These are phyloP conservation scores for Dactylellina sp. DNA, from an alignment of 2,329 filamentous ascomycete species.

Conservation along the genomic window DNA sequence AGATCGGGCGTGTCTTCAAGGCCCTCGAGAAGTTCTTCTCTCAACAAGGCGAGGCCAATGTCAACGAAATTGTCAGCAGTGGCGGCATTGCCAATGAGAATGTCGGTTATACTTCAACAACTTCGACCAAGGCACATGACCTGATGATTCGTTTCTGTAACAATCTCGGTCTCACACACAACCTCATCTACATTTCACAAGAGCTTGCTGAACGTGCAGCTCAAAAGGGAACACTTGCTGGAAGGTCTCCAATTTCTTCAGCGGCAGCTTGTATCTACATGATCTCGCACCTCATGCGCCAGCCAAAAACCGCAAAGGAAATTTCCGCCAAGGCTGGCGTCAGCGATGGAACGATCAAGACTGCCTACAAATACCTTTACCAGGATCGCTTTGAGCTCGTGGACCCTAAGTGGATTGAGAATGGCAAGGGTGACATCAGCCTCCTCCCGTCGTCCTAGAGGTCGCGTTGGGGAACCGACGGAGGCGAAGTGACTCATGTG, in stretches of 20 bases:
- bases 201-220: conserved; percentile 82
- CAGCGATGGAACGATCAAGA: conserved; percentile 96
- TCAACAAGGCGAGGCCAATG: conserved; percentile 74
- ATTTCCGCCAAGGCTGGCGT: conserved; percentile 88
- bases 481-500: conserved; percentile 17
- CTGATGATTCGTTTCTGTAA: conserved; percentile 92
- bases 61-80: conserved; percentile 67
- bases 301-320: conserved; percentile 82
- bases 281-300: conserved; percentile 85
- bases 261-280: conserved; percentile 98
- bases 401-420: conserved; percentile 78
- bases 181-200: conserved; percentile 82
- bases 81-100: conserved; percentile 64
- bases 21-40: conserved; percentile 87
- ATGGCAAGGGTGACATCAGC: conserved; percentile 76
- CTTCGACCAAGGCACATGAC: conserved; percentile 81
- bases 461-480: conserved; percentile 8
- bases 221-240: conserved; percentile 82
- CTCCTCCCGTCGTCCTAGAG: conserved; percentile 74
- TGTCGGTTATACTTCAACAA: conserved; percentile 76
- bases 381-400: conserved; percentile 79
- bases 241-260: conserved; percentile 91
- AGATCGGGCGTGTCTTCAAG: conserved; percentile 97
- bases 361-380: conserved; percentile 90
- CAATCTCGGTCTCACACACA: conserved; percentile 79